phyloP scores from a whole-genome alignment of 495 filamentous ascomycete species.

The Annulohypoxylon nitens region DNA sequence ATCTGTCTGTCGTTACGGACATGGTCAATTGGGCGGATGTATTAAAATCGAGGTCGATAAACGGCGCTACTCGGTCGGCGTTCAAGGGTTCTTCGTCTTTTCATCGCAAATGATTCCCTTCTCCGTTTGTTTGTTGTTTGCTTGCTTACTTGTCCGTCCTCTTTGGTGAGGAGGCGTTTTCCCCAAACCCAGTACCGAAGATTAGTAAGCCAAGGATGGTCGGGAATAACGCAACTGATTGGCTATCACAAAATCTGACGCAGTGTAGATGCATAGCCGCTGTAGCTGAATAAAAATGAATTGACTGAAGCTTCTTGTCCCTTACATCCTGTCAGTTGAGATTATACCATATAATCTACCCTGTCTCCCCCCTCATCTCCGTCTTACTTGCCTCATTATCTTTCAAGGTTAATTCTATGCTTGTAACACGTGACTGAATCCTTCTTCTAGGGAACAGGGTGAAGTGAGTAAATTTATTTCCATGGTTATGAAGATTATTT shows the following conservation, averaged over 20 bases:
- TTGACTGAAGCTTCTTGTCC: neutral
- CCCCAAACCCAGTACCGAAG: neutral
- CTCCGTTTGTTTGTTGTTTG: neutral
- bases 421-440: neutral
- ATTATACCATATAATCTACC: neutral
- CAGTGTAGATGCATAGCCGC: neutral
- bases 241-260: neutral
- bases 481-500: neutral
- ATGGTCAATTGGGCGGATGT: neutral
- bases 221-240: slow-evolving; percentile 7
- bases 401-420: neutral
- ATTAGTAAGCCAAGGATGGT: neutral
- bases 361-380: neutral
- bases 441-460: neutral
- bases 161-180: neutral
- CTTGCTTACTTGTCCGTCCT: neutral
- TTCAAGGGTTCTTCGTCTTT: neutral
- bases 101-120: neutral
- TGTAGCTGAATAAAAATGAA: neutral
- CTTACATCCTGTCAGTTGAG: neutral
- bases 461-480: neutral
- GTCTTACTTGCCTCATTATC: neutral
- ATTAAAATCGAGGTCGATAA: neutral
- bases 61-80: neutral
- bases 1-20: neutral